Evolutionary conservation across 805 yeast genomes (phyloP).

Genomic region (Candida rishiriensis): DNA sequence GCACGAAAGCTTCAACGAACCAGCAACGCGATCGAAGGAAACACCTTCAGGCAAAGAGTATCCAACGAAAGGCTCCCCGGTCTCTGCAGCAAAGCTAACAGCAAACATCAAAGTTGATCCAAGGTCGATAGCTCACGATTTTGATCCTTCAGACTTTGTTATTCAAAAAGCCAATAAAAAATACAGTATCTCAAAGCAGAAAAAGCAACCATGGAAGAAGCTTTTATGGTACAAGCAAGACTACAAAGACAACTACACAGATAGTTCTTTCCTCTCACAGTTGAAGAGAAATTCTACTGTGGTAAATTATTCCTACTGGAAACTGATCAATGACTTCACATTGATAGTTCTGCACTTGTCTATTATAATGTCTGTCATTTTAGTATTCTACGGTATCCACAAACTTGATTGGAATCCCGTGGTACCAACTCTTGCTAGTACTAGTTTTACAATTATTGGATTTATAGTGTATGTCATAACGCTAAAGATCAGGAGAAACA

Average conservation of each 20-base stretch:
- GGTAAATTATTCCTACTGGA: slow-evolving; percentile 55
- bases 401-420: slow-evolving; percentile 45
- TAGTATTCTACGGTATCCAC: slow-evolving; percentile 65
- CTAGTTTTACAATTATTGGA: slow-evolving; percentile 33
- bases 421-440: slow-evolving; percentile 34
- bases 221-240: slow-evolving; percentile 80
- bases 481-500: slow-evolving; percentile 24
- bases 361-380: slow-evolving; percentile 55
- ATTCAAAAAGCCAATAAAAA: too few species aligned
- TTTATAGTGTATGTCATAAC: slow-evolving; percentile 30
- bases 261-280: slow-evolving; percentile 73
- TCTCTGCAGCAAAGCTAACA: too few species aligned
- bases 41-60: too few species aligned
- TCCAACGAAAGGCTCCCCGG: too few species aligned
- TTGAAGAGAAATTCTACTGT: slow-evolving; percentile 74
- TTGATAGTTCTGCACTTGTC: slow-evolving; percentile 64
- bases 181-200: neutral
- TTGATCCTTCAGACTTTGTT: too few species aligned
- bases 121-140: neutral
- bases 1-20: too few species aligned
- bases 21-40: too few species aligned
- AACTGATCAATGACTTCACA: slow-evolving; percentile 67
- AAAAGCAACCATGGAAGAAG: slow-evolving; percentile 67
- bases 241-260: slow-evolving; percentile 90
- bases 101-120: neutral